phyloP scores from a whole-genome alignment of 2,329 filamentous ascomycete genomes.

The Aspergillus tubingensis region DNA sequence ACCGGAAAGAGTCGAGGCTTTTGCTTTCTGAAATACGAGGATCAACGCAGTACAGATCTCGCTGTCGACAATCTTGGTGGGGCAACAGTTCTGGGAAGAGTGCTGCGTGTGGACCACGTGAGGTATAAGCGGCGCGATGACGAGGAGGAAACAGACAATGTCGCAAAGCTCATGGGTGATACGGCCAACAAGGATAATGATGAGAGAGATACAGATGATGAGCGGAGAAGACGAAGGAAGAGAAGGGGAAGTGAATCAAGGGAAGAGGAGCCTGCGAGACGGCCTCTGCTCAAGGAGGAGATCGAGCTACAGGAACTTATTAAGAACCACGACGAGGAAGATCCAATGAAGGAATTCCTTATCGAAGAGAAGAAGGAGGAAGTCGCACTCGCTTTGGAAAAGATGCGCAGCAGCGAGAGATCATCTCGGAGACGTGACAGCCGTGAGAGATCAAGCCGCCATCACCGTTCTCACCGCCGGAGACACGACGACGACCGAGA shows the following conservation, averaged over 20 bases:
- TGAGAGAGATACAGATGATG: conserved; percentile 43
- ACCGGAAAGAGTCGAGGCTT: conserved; percentile 94
- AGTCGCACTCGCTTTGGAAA: conserved; percentile 68
- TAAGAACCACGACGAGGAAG: conserved; percentile 84
- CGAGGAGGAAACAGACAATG: conserved; percentile 53
- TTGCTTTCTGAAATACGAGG: conserved; percentile 96
- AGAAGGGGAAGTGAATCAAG: conserved; percentile 46
- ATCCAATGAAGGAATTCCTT: conserved; percentile 93
- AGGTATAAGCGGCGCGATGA: conserved; percentile 88
- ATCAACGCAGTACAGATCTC: conserved; percentile 91
- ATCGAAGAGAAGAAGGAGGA: conserved; percentile 91
- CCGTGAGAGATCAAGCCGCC: conserved; percentile 45
- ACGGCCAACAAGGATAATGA: conserved; percentile 26
- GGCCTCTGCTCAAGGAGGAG: conserved; percentile 78
- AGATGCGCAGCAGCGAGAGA: conserved; percentile 54
- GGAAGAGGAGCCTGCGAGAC: conserved; percentile 43
- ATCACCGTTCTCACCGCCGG: conserved; percentile 46
- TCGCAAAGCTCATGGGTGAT: conserved; percentile 53
- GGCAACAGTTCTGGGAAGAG: conserved; percentile 74
- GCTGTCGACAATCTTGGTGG: conserved; percentile 96
- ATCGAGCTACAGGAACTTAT: conserved; percentile 74
- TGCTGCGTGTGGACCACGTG: conserved; percentile 88
- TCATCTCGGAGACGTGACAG: conserved; percentile 35
- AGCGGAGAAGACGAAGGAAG: conserved; percentile 35
- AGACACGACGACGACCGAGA: conserved; percentile 33